Evolutionary conservation across 495 filamentous ascomycete genomes (phyloP).

Genomic region (Annulohypoxylon stygium): DNA sequence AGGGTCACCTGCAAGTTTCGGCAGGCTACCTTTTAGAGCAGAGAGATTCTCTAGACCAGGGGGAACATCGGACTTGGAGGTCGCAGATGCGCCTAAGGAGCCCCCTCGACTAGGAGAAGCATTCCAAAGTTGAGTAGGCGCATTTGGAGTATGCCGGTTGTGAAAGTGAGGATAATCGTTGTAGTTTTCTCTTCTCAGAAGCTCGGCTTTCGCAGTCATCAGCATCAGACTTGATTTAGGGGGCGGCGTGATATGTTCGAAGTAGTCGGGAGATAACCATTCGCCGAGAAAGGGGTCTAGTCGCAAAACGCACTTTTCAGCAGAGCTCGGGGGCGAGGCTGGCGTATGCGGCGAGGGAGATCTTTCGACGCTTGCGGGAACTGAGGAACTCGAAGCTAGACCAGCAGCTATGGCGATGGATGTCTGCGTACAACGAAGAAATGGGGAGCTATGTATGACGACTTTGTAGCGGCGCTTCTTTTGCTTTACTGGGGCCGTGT

Average conservation of each 20-base stretch:
- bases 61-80: slow-evolving; percentile 23
- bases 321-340: slow-evolving; percentile 45
- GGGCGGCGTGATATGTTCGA: slow-evolving; percentile 89
- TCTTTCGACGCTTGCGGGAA: slow-evolving; percentile 50
- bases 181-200: slow-evolving; percentile 78
- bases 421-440: slow-evolving; percentile 92
- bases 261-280: slow-evolving; percentile 95
- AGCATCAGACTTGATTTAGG: slow-evolving; percentile 89
- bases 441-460: slow-evolving; percentile 92
- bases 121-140: slow-evolving; percentile 58
- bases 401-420: slow-evolving; percentile 90
- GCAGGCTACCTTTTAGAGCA: slow-evolving; percentile 45
- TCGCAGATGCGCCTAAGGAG: slow-evolving; percentile 25
- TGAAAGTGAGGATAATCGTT: slow-evolving; percentile 61
- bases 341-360: slow-evolving; percentile 48
- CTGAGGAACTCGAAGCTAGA: slow-evolving; percentile 73
- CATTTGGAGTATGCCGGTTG: slow-evolving; percentile 48
- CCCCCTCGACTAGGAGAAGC: slow-evolving; percentile 35
- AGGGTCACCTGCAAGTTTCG: slow-evolving; percentile 40
- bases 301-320: slow-evolving; percentile 72
- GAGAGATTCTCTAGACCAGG: slow-evolving; percentile 47
- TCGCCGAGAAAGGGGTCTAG: slow-evolving; percentile 95
- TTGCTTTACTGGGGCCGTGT: slow-evolving; percentile 38
- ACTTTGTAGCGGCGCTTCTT: slow-evolving; percentile 76
- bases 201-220: slow-evolving; percentile 84